A percentile compares a stretch with the other conserved stretches of the same genome.
Conservation (phyloP, 2,329 filamentous ascomycete species). For the Ascocoryne sarcoides region DNA sequence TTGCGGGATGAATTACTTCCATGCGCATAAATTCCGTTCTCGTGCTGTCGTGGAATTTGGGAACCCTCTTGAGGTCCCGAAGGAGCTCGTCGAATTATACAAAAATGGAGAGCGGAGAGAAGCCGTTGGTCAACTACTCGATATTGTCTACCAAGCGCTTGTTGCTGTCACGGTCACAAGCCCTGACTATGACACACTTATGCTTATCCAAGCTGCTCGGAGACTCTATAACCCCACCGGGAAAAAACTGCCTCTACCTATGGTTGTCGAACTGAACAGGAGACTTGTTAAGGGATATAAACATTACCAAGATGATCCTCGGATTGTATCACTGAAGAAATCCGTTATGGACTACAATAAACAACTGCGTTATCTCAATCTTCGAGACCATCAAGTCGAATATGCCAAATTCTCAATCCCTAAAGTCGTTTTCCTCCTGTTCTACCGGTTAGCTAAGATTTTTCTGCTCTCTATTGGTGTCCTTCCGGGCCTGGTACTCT, state of each 20-base stretch:
- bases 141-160: constrained; percentile 77
- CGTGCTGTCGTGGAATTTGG: constrained; percentile 60
- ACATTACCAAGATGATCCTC: constrained; percentile 82
- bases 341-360: constrained; percentile 80
- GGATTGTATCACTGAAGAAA: constrained; percentile 66
- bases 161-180: constrained; percentile 84
- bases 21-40: constrained; percentile 5
- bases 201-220: constrained; percentile 89
- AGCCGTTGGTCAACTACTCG: constrained; percentile 75
- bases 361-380: constrained; percentile 73
- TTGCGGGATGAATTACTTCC: constrained; percentile 60
- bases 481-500: constrained; percentile 77
- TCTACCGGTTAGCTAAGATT: constrained; percentile 76
- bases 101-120: constrained; percentile 74
- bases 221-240: constrained; percentile 90
- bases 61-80: constrained; percentile 74
- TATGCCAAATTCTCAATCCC: constrained; percentile 77
- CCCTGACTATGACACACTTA: constrained; percentile 91
- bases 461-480: constrained; percentile 69
- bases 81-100: constrained; percentile 77
- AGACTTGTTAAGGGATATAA: constrained; percentile 86
- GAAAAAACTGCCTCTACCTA: constrained; percentile 84
- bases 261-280: constrained; percentile 89
- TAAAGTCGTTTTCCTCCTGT: constrained; percentile 64
- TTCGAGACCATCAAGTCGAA: constrained; percentile 90